phyloP scores from a whole-genome alignment of 345 rosid species.

The Chamaenerion angustifolium region DNA sequence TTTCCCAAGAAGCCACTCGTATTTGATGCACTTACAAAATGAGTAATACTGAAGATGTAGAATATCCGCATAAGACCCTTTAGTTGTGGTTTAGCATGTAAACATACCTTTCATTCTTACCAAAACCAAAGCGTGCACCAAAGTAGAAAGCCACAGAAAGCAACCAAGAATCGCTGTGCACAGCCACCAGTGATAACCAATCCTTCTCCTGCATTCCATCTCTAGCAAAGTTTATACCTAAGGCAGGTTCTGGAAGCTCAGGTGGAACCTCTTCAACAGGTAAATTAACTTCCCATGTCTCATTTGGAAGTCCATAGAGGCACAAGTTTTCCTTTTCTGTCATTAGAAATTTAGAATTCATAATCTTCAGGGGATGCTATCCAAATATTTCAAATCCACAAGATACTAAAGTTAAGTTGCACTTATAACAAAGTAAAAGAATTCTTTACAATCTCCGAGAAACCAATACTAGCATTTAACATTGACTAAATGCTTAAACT shows the following conservation, averaged over 20 bases:
- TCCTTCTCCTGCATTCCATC: conserved; percentile 98
- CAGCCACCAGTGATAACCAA: conserved; percentile 92
- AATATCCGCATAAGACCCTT: too few relatives aligned
- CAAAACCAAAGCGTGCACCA: conserved; percentile 96
- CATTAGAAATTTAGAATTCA: conserved; percentile 7
- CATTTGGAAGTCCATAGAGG: conserved; percentile 86
- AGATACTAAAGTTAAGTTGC: too few relatives aligned
- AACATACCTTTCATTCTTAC: conserved; percentile 83
- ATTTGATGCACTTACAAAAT: too few relatives aligned
- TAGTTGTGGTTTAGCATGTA: too few relatives aligned
- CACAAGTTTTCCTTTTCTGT: conserved; percentile 93
- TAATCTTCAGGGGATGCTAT: background rate
- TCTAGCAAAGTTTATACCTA: conserved; percentile 92
- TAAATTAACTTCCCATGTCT: conserved; percentile 91
- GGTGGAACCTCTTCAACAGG: conserved; percentile 99
- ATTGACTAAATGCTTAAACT: too few relatives aligned
- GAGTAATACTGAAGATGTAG: too few relatives aligned
- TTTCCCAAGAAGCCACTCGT: too few relatives aligned
- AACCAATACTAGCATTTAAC: too few relatives aligned
- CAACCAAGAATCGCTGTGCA: conserved; percentile 97
- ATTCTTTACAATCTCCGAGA: too few relatives aligned
- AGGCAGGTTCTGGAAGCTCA: conserved; percentile 95
- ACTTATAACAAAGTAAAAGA: too few relatives aligned
- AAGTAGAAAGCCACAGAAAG: conserved; percentile 92
- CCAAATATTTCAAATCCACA: background rate